Evolutionary conservation across 1,284 basidiomycete genomes (phyloP).

Genomic region (Paramarasmius palmivorus): DNA sequence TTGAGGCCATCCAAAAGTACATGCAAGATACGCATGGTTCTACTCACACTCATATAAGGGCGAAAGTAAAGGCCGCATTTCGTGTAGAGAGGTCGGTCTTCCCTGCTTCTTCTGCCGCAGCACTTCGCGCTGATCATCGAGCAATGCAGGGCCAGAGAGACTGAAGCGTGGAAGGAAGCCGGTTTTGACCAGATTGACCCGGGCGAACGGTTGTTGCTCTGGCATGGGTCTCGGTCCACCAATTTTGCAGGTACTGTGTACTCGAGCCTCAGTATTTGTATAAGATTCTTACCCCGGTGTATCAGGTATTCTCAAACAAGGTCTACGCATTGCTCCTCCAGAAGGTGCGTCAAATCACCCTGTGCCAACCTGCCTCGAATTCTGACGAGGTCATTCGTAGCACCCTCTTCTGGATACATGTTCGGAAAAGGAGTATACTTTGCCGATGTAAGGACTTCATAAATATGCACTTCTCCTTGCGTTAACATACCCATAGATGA

Average conservation of each 20-base stretch:
- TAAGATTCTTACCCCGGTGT: no score
- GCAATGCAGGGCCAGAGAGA: slow-evolving; percentile 43
- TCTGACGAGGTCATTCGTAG: slow-evolving; percentile 23
- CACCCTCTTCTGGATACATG: slow-evolving; percentile 63
- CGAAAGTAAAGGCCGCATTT: slow-evolving; percentile 49
- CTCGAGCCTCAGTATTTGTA: slow-evolving; percentile 21
- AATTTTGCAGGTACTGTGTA: slow-evolving; percentile 54
- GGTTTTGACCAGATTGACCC: slow-evolving; percentile 44
- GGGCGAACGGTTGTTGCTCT: slow-evolving; percentile 60
- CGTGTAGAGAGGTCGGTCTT: slow-evolving; percentile 53
- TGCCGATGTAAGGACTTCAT: slow-evolving; percentile 52
- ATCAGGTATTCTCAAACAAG: slow-evolving; percentile 61
- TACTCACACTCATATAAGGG: slow-evolving; percentile 47
- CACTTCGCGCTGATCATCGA: slow-evolving; percentile 1
- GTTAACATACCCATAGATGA: slow-evolving; percentile 43
- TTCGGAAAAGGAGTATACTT: slow-evolving; percentile 74
- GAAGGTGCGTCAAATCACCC: slow-evolving; percentile 53
- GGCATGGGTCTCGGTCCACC: slow-evolving; percentile 65
- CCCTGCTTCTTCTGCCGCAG: no score
- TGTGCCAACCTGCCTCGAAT: background rate
- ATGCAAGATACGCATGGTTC: slow-evolving; percentile 55
- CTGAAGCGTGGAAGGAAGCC: slow-evolving; percentile 49
- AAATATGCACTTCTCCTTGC: background rate
- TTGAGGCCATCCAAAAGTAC: slow-evolving; percentile 49
- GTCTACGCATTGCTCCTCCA: slow-evolving; percentile 67